These are phyloP conservation scores for Thermothelomyces thermophilus DNA, from an alignment of 2,329 filamentous ascomycete species.

Conservation along the genomic window DNA sequence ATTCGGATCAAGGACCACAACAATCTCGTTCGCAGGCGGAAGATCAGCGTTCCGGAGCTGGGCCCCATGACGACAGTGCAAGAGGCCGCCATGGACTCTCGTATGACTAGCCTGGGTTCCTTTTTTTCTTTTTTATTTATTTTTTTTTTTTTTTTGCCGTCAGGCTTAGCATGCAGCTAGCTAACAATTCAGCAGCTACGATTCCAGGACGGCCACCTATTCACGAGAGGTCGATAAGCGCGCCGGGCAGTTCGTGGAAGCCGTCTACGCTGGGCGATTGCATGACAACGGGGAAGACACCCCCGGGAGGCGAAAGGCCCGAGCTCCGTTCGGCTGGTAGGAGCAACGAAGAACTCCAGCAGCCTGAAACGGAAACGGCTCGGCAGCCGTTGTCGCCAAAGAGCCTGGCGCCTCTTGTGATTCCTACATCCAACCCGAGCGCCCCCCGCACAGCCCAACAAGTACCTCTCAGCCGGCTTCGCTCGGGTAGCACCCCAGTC, in stretches of 20 bases:
- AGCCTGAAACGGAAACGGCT: slow-evolving; percentile 20
- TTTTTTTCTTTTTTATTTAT: too few species aligned
- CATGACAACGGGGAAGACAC: slow-evolving; percentile 29
- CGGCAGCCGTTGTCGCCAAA: slow-evolving; percentile 45
- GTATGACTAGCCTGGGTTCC: slow-evolving; percentile 50
- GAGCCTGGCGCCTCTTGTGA: slow-evolving; percentile 50
- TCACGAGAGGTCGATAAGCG: slow-evolving; percentile 58
- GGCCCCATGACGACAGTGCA: slow-evolving; percentile 64
- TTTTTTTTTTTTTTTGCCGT: neutral
- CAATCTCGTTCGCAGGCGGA: slow-evolving; percentile 51
- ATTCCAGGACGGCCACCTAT: slow-evolving; percentile 59
- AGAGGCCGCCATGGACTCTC: slow-evolving; percentile 62
- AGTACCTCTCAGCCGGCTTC: slow-evolving; percentile 40
- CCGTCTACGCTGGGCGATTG: slow-evolving; percentile 38
- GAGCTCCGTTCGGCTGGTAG: slow-evolving; percentile 23
- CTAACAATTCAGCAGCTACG: slow-evolving; percentile 43
- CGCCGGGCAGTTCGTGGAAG: slow-evolving; percentile 47
- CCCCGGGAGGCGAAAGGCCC: slow-evolving; percentile 30
- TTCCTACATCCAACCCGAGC: slow-evolving; percentile 37
- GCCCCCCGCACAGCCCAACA: slow-evolving; percentile 32
- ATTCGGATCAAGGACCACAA: slow-evolving; percentile 54
- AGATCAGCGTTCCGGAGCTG: slow-evolving; percentile 57
- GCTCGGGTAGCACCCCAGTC: slow-evolving; percentile 38
- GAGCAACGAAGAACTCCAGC: slow-evolving; percentile 22
- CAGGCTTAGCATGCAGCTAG: neutral